Evolutionary conservation across 441 rosid genomes (phyloP).

Genomic region (Mallotus repandus): DNA sequence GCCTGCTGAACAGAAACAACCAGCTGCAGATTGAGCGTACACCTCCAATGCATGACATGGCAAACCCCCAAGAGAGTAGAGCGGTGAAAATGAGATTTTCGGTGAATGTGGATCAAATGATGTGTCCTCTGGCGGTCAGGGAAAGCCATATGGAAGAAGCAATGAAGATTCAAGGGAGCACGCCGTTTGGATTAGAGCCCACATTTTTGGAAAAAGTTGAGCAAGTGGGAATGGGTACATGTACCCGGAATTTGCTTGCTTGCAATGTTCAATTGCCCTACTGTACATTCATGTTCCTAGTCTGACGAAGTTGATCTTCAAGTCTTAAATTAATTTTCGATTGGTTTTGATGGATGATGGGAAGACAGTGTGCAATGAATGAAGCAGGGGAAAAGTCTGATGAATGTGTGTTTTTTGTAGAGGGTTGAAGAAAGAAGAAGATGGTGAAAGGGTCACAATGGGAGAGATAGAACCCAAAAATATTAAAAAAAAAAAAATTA

Average conservation of each 20-base stretch:
- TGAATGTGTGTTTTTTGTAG: slow-evolving; percentile 17
- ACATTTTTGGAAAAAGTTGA: slow-evolving; percentile 24
- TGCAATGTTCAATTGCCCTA: slow-evolving; percentile 17
- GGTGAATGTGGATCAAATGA: slow-evolving; percentile 5
- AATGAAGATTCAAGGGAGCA: slow-evolving; percentile 11
- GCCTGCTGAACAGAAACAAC: slow-evolving; percentile 83
- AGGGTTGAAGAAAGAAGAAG: slow-evolving; percentile 1
- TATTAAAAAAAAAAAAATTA: neutral
- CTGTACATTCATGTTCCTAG: slow-evolving; percentile 29
- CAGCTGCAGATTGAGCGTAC: slow-evolving; percentile 63
- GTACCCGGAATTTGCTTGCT: slow-evolving; percentile 17
- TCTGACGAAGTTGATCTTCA: slow-evolving; percentile 32
- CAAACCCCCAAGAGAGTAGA: slow-evolving; percentile 8
- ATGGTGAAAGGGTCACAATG: neutral
- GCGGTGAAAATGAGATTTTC: neutral
- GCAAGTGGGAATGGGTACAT: slow-evolving; percentile 12
- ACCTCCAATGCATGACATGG: slow-evolving; percentile 5
- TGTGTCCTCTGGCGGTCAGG: slow-evolving; percentile 27
- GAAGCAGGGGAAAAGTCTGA: slow-evolving; percentile 7
- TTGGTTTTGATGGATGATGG: slow-evolving; percentile 23
- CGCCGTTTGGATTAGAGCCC: slow-evolving; percentile 12
- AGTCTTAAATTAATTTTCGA: slow-evolving; percentile 24
- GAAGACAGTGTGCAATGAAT: slow-evolving; percentile 1
- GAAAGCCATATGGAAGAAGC: slow-evolving; percentile 17
- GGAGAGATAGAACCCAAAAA: neutral